Percentiles rank a stretch among this genome's conserved stretches.
phyloP scores from a whole-genome alignment of 2,329 filamentous ascomycete genomes.

The Alternaria atra region DNA sequence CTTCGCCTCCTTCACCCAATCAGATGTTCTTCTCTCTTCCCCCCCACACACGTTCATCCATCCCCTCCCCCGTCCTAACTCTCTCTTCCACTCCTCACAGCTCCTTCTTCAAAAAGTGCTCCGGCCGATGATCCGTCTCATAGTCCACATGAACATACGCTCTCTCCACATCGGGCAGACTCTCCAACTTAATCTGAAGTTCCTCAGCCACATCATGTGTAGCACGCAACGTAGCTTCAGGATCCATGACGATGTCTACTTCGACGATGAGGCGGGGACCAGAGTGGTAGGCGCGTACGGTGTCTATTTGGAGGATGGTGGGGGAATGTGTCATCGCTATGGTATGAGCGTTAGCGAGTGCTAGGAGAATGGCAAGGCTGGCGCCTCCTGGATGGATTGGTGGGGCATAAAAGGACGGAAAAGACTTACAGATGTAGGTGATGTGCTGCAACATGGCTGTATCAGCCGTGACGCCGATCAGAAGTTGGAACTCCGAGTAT shows the following conservation, averaged over 20 bases:
- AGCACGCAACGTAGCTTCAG: slow-evolving; percentile 72
- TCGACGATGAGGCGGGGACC: slow-evolving; percentile 91
- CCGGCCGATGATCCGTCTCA: slow-evolving; percentile 93
- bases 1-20: too few relatives aligned
- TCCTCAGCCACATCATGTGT: slow-evolving; percentile 95
- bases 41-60: background rate
- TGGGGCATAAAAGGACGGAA: background rate
- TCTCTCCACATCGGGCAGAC: slow-evolving; percentile 87
- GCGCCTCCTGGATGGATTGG: background rate
- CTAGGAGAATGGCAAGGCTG: too few relatives aligned
- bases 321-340: slow-evolving; percentile 84
- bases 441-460: slow-evolving; percentile 90
- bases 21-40: too few relatives aligned
- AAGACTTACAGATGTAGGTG: slow-evolving; percentile 80
- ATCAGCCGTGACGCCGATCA: slow-evolving; percentile 88
- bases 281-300: slow-evolving; percentile 91
- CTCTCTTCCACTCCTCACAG: slow-evolving; percentile 47
- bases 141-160: slow-evolving; percentile 98
- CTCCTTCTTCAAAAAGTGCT: slow-evolving; percentile 76
- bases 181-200: slow-evolving; percentile 93
- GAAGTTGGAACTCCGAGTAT: slow-evolving; percentile 85
- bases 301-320: slow-evolving; percentile 84
- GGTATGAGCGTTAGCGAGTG: background rate
- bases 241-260: slow-evolving; percentile 94
- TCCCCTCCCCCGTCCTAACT: background rate